Evolutionary conservation across 108 stramenopile genomes (phyloP).

Genomic region (Cylindrotheca fusiformis): DNA sequence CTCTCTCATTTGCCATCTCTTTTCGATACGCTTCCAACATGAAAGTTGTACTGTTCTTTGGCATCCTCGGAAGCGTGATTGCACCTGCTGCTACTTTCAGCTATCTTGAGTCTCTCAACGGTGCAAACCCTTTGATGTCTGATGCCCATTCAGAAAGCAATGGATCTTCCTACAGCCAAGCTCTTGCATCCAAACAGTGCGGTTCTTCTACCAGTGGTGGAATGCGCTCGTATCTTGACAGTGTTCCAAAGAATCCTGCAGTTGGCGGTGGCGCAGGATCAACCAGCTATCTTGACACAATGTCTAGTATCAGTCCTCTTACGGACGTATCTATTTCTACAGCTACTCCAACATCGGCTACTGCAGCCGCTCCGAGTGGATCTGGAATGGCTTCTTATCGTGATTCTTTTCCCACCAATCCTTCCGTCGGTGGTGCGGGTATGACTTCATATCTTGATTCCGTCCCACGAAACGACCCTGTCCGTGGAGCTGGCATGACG

Average conservation of each 20-base stretch:
- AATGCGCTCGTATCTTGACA: constrained; percentile 24
- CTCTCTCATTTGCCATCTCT: background rate
- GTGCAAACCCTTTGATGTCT: constrained; percentile 8
- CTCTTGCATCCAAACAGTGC: constrained; percentile 10
- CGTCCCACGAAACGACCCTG: constrained; percentile 11
- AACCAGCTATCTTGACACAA: constrained; percentile 5
- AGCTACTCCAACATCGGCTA: constrained; percentile 2
- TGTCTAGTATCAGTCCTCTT: constrained; percentile 6
- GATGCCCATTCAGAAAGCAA: too few species aligned
- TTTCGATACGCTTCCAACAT: constrained; percentile 3
- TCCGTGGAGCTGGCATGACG: constrained; percentile 15
- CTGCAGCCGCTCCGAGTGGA: constrained; percentile 14
- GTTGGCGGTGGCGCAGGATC: constrained; percentile 19
- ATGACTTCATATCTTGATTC: constrained; percentile 26
- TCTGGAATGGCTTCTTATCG: constrained; percentile 18
- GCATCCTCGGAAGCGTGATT: constrained; percentile 16
- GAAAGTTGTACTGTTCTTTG: constrained; percentile 23
- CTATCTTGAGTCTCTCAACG: constrained; percentile 23
- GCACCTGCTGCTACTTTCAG: constrained; percentile 28
- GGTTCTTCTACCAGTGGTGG: constrained; percentile 20
- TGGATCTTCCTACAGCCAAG: constrained; percentile 19
- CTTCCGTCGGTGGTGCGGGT: constrained; percentile 16
- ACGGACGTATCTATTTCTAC: background rate
- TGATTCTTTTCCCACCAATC: constrained; percentile 15
- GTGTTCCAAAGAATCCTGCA: constrained; percentile 13